A percentile compares a stretch with the other conserved stretches of the same genome.
These are phyloP conservation scores for Tetrahymena elliotti DNA, from an alignment of 73 alveolate genomes.

Conservation along the genomic window DNA sequence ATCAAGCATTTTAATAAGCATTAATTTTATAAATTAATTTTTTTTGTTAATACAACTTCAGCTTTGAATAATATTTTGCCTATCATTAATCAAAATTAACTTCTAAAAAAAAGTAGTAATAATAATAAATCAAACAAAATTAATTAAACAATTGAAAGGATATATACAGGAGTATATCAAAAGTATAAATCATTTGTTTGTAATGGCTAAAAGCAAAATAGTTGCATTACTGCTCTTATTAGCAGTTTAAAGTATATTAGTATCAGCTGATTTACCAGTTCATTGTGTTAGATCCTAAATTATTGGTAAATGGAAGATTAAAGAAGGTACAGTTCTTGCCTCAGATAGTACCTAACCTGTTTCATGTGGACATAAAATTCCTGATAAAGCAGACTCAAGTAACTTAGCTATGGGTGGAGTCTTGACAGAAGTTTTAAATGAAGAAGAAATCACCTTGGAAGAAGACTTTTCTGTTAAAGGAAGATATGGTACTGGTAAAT, in stretches of 20 bases:
- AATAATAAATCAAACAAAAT: neutral
- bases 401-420: neutral
- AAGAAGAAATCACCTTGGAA: neutral
- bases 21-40: too few species aligned
- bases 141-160: neutral
- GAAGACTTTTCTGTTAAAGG: neutral
- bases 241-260: neutral
- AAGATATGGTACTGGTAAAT: slow-evolving; percentile 3
- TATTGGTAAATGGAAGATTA: neutral
- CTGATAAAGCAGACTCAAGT: neutral
- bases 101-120: neutral
- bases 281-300: neutral
- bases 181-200: neutral
- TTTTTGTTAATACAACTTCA: too few species aligned
- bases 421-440: neutral
- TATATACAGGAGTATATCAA: neutral
- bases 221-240: neutral
- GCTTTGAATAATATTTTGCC: neutral
- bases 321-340: neutral
- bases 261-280: neutral
- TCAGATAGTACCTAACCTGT: neutral
- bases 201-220: neutral
- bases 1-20: neutral
- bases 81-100: neutral
- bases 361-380: neutral